Evolutionary conservation across 768 basidiomycete species (phyloP).

Genomic region (Termitomyces sp.): DNA sequence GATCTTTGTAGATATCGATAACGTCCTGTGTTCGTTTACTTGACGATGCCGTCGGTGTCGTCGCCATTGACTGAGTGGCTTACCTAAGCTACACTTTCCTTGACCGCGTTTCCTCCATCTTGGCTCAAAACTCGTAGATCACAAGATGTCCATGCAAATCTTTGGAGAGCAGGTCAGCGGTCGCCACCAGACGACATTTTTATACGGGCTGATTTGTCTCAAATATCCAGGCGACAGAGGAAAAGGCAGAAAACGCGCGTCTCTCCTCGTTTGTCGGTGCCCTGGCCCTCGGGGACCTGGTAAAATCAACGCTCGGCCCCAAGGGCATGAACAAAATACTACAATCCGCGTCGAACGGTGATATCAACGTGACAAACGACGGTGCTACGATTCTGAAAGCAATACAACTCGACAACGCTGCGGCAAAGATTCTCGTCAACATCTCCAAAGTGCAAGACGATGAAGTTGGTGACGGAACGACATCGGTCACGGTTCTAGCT

Average conservation of each 20-base stretch:
- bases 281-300: conserved; percentile 94
- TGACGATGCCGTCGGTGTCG: conserved; percentile 2
- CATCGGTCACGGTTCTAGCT: conserved; percentile 86
- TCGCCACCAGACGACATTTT: background rate
- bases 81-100: conserved; percentile 4
- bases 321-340: conserved; percentile 99
- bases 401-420: conserved; percentile 96
- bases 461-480: conserved; percentile 96
- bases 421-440: conserved; percentile 98
- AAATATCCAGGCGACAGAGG: conserved; percentile 63
- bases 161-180: conserved; percentile 53
- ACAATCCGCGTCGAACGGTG: conserved; percentile 83
- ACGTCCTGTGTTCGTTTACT: conserved; percentile 7
- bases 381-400: conserved; percentile 98
- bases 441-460: conserved; percentile 99
- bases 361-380: conserved; percentile 97
- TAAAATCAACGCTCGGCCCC: conserved; percentile 96
- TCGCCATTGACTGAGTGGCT: background rate
- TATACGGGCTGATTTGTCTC: background rate
- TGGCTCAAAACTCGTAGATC: background rate
- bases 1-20: conserved; percentile 20
- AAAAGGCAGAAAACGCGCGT: conserved; percentile 97
- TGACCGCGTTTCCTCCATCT: conserved; percentile 3
- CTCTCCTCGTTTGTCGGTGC: conserved; percentile 98
- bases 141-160: conserved; percentile 64